phyloP scores from a whole-genome alignment of 176 grass and related monocot species.

The Canna indica region DNA sequence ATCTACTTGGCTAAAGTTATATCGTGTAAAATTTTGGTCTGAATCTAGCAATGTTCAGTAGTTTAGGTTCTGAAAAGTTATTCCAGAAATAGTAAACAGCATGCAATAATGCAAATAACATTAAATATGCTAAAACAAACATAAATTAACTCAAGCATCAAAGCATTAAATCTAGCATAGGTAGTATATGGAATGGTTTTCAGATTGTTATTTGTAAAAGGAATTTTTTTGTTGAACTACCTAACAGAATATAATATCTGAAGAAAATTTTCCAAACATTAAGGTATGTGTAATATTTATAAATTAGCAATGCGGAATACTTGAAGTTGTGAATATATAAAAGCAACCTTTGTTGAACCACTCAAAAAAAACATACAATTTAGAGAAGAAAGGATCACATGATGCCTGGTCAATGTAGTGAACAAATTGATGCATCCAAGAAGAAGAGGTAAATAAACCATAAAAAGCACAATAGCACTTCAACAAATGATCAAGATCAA shows the following conservation, averaged over 20 bases:
- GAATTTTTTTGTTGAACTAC: neutral
- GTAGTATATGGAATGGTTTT: neutral
- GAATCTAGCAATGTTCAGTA: too few species aligned
- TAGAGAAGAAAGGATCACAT: neutral
- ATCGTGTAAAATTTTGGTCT: neutral
- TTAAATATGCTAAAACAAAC: neutral
- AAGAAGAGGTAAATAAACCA: neutral
- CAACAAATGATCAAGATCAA: conserved; percentile 2
- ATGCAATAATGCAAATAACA: neutral
- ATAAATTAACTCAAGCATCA: neutral
- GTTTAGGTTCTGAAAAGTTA: neutral
- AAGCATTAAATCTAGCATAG: neutral
- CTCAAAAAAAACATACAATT: neutral
- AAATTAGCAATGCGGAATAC: neutral
- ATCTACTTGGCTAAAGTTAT: neutral
- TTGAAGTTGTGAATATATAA: neutral
- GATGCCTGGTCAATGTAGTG: neutral
- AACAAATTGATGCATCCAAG: neutral
- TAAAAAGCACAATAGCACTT: neutral
- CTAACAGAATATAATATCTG: neutral
- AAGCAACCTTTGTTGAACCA: neutral
- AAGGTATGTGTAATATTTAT: neutral
- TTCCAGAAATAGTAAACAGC: too few species aligned
- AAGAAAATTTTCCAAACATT: neutral
- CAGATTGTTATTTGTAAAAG: neutral